Evolutionary conservation across 441 rosid genomes (phyloP).

Genomic region (Aquilaria agallochum): DNA sequence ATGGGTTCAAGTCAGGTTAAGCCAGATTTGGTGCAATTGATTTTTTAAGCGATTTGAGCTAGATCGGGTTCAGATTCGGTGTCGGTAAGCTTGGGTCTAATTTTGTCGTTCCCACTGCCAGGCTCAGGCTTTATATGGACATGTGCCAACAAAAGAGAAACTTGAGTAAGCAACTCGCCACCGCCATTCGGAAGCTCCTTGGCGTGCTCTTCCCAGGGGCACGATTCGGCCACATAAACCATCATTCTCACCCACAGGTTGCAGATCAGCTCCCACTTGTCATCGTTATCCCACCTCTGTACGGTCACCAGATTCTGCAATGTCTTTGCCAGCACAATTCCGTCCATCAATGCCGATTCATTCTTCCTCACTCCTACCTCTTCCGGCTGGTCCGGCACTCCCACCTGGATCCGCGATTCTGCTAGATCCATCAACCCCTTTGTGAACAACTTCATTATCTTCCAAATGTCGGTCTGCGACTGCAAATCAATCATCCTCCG

Average conservation of each 20-base stretch:
- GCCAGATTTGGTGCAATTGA: too few relatives aligned
- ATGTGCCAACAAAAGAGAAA: too few relatives aligned
- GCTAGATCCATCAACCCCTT: conserved; percentile 6
- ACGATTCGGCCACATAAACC: conserved; percentile 11
- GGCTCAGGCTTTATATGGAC: too few relatives aligned
- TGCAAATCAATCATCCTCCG: conserved; percentile 24
- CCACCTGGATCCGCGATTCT: conserved; percentile 12
- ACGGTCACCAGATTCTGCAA: background rate
- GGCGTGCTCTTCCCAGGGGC: too few relatives aligned
- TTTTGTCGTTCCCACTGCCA: too few relatives aligned
- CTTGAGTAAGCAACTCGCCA: too few relatives aligned
- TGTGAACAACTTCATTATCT: conserved; percentile 27
- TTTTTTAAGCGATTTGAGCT: too few relatives aligned
- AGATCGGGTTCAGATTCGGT: too few relatives aligned
- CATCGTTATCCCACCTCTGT: background rate
- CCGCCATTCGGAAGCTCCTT: too few relatives aligned
- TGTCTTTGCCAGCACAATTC: conserved; percentile 19
- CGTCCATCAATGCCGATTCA: conserved; percentile 33
- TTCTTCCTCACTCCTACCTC: conserved; percentile 31
- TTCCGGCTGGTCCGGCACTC: conserved; percentile 8
- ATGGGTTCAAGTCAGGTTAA: too few relatives aligned
- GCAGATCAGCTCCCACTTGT: conserved; percentile 30
- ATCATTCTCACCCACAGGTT: conserved; percentile 39
- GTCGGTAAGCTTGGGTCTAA: too few relatives aligned
- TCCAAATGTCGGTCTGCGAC: conserved; percentile 27